phyloP scores from a whole-genome alignment of 1,284 basidiomycete genomes.

The Cutaneotrichosporon arboriforme region DNA sequence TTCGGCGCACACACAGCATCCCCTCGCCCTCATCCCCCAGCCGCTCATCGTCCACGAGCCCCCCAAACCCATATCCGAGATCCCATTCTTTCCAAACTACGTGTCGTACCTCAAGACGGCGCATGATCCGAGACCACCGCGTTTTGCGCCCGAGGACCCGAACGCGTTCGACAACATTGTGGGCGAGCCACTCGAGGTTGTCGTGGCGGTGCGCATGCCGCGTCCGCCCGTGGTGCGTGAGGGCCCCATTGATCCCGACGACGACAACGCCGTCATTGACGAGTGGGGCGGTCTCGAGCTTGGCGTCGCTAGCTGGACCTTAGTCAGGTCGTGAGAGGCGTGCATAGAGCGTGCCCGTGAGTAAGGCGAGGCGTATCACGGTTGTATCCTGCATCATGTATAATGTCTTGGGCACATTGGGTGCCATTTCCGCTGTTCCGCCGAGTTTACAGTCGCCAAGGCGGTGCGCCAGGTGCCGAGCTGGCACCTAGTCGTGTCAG shows the following conservation, averaged over 20 bases:
- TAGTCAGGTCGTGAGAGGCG: neutral
- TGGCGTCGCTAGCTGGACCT: constrained; percentile 8
- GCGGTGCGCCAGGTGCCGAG: too few species aligned
- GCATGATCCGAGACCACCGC: constrained; percentile 25
- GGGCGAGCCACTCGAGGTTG: constrained; percentile 32
- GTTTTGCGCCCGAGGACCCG: constrained; percentile 17
- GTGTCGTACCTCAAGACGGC: constrained; percentile 37
- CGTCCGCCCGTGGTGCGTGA: neutral
- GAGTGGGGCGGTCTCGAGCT: constrained; percentile 20
- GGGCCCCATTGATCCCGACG: constrained; percentile 1
- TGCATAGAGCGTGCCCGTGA: neutral
- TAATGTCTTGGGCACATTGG: neutral
- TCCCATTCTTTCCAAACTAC: constrained; percentile 42
- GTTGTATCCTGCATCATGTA: constrained; percentile 1
- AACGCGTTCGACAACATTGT: constrained; percentile 22
- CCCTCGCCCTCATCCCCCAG: constrained; percentile 10
- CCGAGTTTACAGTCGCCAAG: neutral
- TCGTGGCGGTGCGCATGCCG: constrained; percentile 41
- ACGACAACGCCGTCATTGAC: constrained; percentile 16
- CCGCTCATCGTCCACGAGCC: constrained; percentile 13
- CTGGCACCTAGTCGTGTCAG: neutral
- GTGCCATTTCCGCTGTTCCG: neutral
- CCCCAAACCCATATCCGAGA: constrained; percentile 21
- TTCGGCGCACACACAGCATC: constrained; percentile 2
- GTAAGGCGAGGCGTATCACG: too few species aligned